Conservation (phyloP, 768 basidiomycete genomes). For the Asterophora parasitica region DNA sequence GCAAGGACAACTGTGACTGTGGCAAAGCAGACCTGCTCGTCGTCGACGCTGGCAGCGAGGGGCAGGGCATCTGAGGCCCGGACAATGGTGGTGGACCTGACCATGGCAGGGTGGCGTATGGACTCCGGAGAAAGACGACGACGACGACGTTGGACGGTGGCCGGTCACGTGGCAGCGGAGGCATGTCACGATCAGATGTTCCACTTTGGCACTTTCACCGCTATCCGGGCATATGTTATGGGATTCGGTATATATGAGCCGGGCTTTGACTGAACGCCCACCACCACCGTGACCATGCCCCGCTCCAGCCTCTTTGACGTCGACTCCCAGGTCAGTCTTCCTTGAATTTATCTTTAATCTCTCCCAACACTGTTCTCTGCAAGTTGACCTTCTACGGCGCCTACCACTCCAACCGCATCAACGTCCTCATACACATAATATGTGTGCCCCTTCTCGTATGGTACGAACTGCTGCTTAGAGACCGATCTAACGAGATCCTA, state of each 20-base stretch:
- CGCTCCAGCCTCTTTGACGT: slow-evolving; percentile 52
- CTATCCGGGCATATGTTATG: slow-evolving; percentile 17
- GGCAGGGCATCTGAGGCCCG: slow-evolving; percentile 85
- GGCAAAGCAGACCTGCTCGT: slow-evolving; percentile 71
- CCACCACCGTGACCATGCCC: slow-evolving; percentile 32
- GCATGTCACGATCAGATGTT: slow-evolving; percentile 11
- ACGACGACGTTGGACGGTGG: background rate
- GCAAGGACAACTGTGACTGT: background rate
- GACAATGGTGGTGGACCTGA: slow-evolving; percentile 82
- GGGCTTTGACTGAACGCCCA: slow-evolving; percentile 10
- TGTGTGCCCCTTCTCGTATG: slow-evolving; percentile 84
- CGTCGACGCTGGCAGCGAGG: slow-evolving; percentile 93
- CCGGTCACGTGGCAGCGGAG: slow-evolving; percentile 20
- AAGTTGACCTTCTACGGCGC: slow-evolving; percentile 92
- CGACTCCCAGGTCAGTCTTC: slow-evolving; percentile 54
- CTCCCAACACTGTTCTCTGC: slow-evolving; percentile 7
- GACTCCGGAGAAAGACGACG: background rate
- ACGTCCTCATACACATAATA: slow-evolving; percentile 80
- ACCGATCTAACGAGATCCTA: background rate
- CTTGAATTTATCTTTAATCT: background rate
- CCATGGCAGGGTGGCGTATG: slow-evolving; percentile 45
- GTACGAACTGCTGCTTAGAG: slow-evolving; percentile 33
- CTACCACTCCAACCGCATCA: slow-evolving; percentile 81
- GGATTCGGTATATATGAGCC: slow-evolving; percentile 8
- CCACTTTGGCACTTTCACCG: slow-evolving; percentile 17